Evolutionary conservation across 768 basidiomycete genomes (phyloP).

Genomic region (Phaeotremella skinneri): DNA sequence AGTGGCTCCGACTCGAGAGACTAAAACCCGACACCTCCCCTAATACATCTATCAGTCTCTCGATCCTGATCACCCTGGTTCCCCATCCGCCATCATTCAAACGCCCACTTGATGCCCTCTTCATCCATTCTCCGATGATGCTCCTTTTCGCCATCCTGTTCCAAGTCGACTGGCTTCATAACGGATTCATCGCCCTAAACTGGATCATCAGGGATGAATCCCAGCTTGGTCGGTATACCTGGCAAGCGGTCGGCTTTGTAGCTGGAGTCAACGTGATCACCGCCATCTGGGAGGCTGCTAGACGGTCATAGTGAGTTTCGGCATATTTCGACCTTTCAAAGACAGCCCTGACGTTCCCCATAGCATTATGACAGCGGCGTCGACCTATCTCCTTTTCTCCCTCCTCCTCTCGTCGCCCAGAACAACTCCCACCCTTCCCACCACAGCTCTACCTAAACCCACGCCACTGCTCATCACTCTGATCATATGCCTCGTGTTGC

Average conservation of each 20-base stretch:
- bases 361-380: slow-evolving; percentile 30
- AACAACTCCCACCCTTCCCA: slow-evolving; percentile 41
- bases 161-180: slow-evolving; percentile 62
- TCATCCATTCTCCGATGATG: slow-evolving; percentile 79
- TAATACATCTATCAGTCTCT: slow-evolving; percentile 53
- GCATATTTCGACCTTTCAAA: not conserved
- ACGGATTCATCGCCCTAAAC: slow-evolving; percentile 67
- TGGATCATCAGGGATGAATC: slow-evolving; percentile 61
- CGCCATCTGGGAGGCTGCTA: slow-evolving; percentile 42
- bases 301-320: slow-evolving; percentile 41
- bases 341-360: not conserved
- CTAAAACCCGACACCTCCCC: not conserved
- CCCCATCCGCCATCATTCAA: slow-evolving; percentile 58
- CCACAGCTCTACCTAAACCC: slow-evolving; percentile 48
- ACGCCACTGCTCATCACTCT: slow-evolving; percentile 50
- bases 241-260: slow-evolving; percentile 71
- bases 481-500: slow-evolving; percentile 51
- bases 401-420: slow-evolving; percentile 48
- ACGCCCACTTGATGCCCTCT: slow-evolving; percentile 68
- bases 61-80: slow-evolving; percentile 74
- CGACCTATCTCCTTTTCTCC: slow-evolving; percentile 42
- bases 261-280: slow-evolving; percentile 61
- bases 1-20: slow-evolving; percentile 8
- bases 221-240: slow-evolving; percentile 63
- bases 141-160: slow-evolving; percentile 59